Percentiles rank a stretch among this genome's conserved stretches.
Evolutionary conservation across 306 rosid genomes (phyloP).

Genomic region (Cicer yamashitae): DNA sequence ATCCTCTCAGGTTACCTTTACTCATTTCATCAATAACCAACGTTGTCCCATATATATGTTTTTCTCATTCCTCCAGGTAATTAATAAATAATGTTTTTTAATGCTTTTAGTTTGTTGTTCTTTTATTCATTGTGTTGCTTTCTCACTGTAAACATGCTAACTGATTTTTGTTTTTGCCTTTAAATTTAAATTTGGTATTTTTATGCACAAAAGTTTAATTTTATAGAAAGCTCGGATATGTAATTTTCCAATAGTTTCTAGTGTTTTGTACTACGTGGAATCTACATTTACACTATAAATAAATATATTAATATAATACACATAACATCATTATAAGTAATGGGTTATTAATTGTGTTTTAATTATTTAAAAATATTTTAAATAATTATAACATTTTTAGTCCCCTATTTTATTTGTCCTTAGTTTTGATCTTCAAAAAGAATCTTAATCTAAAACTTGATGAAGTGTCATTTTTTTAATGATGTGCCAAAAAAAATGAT

Average conservation of each 20-base stretch:
- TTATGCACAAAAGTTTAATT: background rate
- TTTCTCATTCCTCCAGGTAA: constrained; percentile 58
- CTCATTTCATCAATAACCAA: background rate
- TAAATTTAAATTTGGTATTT: constrained; percentile 2
- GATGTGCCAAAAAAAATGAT: no score
- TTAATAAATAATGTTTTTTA: constrained; percentile 43
- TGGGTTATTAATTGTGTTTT: no score
- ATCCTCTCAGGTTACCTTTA: constrained; percentile 57
- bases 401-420: no score
- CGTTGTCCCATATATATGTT: background rate
- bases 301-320: no score
- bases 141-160: constrained; percentile 1
- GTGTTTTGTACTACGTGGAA: background rate
- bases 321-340: no score
- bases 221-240: constrained; percentile 29
- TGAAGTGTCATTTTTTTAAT: no score
- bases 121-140: background rate
- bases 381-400: no score
- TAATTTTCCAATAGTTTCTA: background rate
- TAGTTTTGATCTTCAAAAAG: no score
- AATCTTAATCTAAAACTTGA: no score
- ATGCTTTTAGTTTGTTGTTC: constrained; percentile 31
- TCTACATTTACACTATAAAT: no score
- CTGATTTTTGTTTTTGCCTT: constrained; percentile 19
- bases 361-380: no score